These are phyloP conservation scores for Penicillium coprophilum DNA, from an alignment of 495 filamentous ascomycete species.

Conservation along the genomic window DNA sequence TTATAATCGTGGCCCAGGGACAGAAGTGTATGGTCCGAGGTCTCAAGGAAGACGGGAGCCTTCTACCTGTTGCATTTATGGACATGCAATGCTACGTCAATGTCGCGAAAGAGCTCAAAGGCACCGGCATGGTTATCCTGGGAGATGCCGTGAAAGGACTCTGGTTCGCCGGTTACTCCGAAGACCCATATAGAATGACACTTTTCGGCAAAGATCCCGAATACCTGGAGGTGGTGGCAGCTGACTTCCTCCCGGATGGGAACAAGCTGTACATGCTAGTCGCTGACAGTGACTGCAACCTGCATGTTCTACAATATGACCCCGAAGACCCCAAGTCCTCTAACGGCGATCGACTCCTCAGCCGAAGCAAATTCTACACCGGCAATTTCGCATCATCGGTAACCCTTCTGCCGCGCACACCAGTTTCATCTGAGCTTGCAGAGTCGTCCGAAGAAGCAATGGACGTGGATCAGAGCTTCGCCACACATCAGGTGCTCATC, in stretches of 20 bases:
- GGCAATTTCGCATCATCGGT: conserved; percentile 73
- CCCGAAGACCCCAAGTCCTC: conserved; percentile 96
- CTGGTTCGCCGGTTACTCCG: conserved; percentile 91
- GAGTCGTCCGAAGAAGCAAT: conserved; percentile 40
- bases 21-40: conserved; percentile 97
- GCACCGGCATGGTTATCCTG: conserved; percentile 79
- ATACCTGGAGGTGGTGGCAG: conserved; percentile 73
- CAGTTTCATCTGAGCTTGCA: conserved; percentile 43
- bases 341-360: conserved; percentile 81
- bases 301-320: conserved; percentile 90
- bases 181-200: conserved; percentile 93
- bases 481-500: conserved; percentile 61
- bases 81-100: conserved; percentile 94
- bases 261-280: conserved; percentile 79
- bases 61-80: conserved; percentile 95
- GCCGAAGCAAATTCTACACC: conserved; percentile 81
- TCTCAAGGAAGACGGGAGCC: conserved; percentile 86
- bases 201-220: conserved; percentile 85
- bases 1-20: conserved; percentile 87
- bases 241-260: conserved; percentile 86
- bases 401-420: conserved; percentile 69
- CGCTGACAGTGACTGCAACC: conserved; percentile 77
- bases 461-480: conserved; percentile 33
- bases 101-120: conserved; percentile 73
- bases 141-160: conserved; percentile 89